Percentiles rank a stretch among this genome's conserved stretches.
Evolutionary conservation across 2,329 filamentous ascomycete genomes (phyloP).

Genomic region (Hymenoscyphus repandus): DNA sequence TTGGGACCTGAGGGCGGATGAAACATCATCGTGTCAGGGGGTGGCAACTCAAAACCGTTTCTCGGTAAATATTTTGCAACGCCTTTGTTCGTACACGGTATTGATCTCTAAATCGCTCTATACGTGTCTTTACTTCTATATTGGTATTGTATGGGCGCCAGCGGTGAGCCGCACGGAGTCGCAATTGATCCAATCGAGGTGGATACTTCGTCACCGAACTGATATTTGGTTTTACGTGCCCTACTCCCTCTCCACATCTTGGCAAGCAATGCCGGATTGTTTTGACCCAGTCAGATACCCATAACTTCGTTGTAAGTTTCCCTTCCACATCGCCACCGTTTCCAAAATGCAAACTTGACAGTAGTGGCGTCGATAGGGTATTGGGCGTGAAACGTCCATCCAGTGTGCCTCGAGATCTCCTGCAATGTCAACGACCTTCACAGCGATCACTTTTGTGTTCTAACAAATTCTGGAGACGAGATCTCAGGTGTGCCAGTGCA

Average conservation of each 20-base stretch:
- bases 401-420: conserved; percentile 2
- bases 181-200: too few species aligned
- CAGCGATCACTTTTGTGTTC: conserved; percentile 40
- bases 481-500: conserved; percentile 37
- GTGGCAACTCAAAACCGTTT: conserved; percentile 14
- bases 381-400: conserved; percentile 8
- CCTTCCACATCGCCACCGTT: not conserved
- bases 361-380: not conserved
- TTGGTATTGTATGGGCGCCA: not conserved
- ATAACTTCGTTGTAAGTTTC: not conserved
- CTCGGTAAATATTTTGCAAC: conserved; percentile 14
- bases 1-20: conserved; percentile 23
- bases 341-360: not conserved
- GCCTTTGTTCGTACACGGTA: conserved; percentile 5
- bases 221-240: not conserved
- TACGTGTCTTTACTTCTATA: conserved; percentile 15
- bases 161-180: not conserved
- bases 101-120: conserved; percentile 6
- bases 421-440: conserved; percentile 8
- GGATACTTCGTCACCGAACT: too few species aligned
- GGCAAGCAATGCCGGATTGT: not conserved
- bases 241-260: not conserved
- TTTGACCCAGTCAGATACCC: not conserved
- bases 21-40: conserved; percentile 22
- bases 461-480: conserved; percentile 1